These are phyloP conservation scores for Sordariomycetes sp. DNA, from an alignment of 2,329 filamentous ascomycete species.

Conservation along the genomic window DNA sequence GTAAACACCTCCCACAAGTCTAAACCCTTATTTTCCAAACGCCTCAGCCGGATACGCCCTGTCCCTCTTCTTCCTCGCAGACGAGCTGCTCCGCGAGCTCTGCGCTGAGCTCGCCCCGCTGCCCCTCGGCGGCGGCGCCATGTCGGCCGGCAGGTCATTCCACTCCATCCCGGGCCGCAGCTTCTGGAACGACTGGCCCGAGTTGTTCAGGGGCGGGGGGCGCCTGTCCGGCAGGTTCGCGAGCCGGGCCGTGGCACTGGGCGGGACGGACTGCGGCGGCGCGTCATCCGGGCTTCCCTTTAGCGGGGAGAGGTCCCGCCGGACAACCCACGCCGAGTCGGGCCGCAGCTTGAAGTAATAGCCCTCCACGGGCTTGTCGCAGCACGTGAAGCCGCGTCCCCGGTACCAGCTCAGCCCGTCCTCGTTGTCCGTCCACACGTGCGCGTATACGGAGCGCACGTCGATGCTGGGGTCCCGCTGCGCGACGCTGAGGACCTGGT, in stretches of 20 bases:
- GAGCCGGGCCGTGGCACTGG: conserved; percentile 8
- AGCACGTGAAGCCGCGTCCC: conserved; percentile 41
- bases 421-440: conserved; percentile 58
- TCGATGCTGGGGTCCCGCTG: conserved; percentile 22
- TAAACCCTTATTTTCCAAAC: conserved; percentile 32
- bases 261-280: conserved; percentile 13
- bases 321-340: conserved; percentile 49
- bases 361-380: conserved; percentile 34
- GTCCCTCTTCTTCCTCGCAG: conserved; percentile 45
- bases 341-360: conserved; percentile 56
- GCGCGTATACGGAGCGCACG: conserved; percentile 43
- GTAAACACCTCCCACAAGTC: not conserved
- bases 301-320: conserved; percentile 25
- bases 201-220: conserved; percentile 12
- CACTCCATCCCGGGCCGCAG: conserved; percentile 48
- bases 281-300: conserved; percentile 9
- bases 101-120: conserved; percentile 22
- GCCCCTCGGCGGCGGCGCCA: conserved; percentile 28
- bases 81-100: conserved; percentile 47
- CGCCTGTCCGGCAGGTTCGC: conserved; percentile 10
- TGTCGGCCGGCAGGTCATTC: conserved; percentile 55
- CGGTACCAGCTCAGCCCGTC: conserved; percentile 54
- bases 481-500: conserved; percentile 34
- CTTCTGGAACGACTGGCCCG: conserved; percentile 45
- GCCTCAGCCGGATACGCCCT: conserved; percentile 52